Percentiles rank a stretch among this genome's conserved stretches.
Evolutionary conservation across 176 grass and related monocot genomes (phyloP).

Genomic region (Carex cristatella): DNA sequence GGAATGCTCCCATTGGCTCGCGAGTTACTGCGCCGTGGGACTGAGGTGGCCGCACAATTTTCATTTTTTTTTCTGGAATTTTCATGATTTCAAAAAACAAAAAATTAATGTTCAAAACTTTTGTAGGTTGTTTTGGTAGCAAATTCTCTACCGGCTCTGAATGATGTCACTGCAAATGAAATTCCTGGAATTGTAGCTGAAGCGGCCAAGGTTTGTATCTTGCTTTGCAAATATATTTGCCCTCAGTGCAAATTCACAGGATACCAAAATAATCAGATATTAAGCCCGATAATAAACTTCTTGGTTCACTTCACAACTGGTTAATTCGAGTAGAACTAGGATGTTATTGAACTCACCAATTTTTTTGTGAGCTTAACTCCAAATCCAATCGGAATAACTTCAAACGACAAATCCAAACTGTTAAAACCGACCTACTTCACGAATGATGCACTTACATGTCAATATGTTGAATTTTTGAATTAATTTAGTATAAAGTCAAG

Average conservation of each 20-base stretch:
- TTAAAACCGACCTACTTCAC: too few relatives aligned
- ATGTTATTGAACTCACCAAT: too few relatives aligned
- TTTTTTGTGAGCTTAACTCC: too few relatives aligned
- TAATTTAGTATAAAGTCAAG: too few relatives aligned
- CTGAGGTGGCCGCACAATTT: constrained; percentile 47
- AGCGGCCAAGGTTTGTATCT: constrained; percentile 68
- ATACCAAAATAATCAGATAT: background rate
- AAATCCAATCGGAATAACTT: too few relatives aligned
- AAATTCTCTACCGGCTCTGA: constrained; percentile 86
- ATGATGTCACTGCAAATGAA: constrained; percentile 90
- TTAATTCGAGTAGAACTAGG: too few relatives aligned
- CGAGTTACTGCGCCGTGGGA: constrained; percentile 72
- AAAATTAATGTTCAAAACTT: constrained; percentile 7
- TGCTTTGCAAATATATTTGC: background rate
- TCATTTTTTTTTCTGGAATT: background rate
- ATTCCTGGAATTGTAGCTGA: constrained; percentile 96
- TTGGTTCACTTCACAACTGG: background rate
- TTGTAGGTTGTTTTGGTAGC: constrained; percentile 88
- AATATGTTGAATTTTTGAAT: too few relatives aligned
- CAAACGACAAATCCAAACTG: too few relatives aligned
- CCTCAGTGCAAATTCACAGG: background rate
- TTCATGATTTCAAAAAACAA: background rate
- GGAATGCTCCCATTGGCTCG: constrained; percentile 98
- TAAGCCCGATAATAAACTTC: background rate
- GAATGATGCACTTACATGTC: too few relatives aligned